These are phyloP conservation scores for Chrysoporthe puriensis DNA, from an alignment of 2,329 filamentous ascomycete species.

Conservation along the genomic window DNA sequence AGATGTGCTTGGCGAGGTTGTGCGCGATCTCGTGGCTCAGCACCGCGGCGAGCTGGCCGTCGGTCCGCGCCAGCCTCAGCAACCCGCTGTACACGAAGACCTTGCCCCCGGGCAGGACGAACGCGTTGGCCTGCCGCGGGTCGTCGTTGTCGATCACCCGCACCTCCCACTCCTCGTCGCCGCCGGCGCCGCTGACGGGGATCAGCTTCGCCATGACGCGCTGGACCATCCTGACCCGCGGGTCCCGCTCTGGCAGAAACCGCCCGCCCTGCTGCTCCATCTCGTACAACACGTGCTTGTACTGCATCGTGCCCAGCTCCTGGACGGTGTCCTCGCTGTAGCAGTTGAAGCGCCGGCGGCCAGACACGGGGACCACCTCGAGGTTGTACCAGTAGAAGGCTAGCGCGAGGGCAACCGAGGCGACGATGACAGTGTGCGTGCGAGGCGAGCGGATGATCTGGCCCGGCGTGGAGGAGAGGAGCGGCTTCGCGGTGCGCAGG, in stretches of 20 bases:
- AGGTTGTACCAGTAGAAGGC: constrained; percentile 70
- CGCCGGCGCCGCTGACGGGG: constrained; percentile 53
- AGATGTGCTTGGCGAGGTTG: constrained; percentile 69
- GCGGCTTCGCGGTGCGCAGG: constrained; percentile 41
- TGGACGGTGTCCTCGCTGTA: constrained; percentile 60
- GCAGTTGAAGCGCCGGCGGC: constrained; percentile 74
- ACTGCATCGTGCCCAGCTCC: constrained; percentile 55
- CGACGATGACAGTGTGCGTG: constrained; percentile 45
- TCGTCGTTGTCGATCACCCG: constrained; percentile 68
- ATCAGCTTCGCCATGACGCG: constrained; percentile 69
- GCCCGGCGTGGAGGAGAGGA: constrained; percentile 43
- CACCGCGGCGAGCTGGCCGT: constrained; percentile 74
- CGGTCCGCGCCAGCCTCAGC: constrained; percentile 65
- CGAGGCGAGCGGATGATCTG: constrained; percentile 40
- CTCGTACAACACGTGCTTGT: constrained; percentile 59
- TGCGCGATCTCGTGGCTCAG: constrained; percentile 82
- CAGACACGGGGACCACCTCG: constrained; percentile 73
- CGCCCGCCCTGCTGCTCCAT: constrained; percentile 54
- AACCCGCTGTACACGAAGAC: constrained; percentile 81
- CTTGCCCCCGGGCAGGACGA: constrained; percentile 78
- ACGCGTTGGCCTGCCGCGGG: constrained; percentile 66
- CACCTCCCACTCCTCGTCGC: constrained; percentile 68
- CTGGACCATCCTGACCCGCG: constrained; percentile 59
- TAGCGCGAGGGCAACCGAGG: constrained; percentile 49
- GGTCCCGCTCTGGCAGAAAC: constrained; percentile 64